These are phyloP conservation scores for Linnemannia elongata DNA, from an alignment of 192 early-diverging fungal genomes.

Conservation along the genomic window DNA sequence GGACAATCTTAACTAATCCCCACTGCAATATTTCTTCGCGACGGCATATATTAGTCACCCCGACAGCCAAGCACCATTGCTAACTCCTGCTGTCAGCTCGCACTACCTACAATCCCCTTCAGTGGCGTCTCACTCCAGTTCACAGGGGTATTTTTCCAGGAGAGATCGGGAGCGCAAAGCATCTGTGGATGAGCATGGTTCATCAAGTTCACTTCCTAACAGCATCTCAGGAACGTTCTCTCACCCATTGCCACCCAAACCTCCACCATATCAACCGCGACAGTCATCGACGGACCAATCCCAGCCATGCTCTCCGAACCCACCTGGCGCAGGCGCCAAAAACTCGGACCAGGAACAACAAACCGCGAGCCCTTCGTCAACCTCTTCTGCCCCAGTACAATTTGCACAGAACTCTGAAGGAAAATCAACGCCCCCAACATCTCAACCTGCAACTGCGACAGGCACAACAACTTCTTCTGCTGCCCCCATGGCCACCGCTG, in stretches of 20 bases:
- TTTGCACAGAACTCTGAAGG: not conserved
- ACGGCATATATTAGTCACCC: not conserved
- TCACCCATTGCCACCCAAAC: conserved; percentile 52
- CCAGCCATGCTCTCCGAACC: conserved; percentile 1
- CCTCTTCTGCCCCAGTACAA: not conserved
- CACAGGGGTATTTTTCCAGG: conserved; percentile 48
- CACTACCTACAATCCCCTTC: conserved; percentile 53
- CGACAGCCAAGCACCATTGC: conserved; percentile 25
- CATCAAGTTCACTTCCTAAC: not conserved
- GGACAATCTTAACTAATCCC: not conserved
- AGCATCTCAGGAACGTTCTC: conserved; percentile 24
- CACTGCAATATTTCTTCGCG: not conserved
- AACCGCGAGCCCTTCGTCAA: not conserved
- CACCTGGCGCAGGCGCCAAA: not conserved
- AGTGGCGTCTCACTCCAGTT: conserved; percentile 26
- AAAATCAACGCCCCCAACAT: conserved; percentile 16
- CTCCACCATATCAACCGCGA: conserved; percentile 28
- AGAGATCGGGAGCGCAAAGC: conserved; percentile 48
- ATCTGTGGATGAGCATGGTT: conserved; percentile 39
- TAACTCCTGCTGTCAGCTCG: conserved; percentile 35
- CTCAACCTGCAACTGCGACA: not conserved
- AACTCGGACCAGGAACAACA: conserved; percentile 19
- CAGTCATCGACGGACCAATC: conserved; percentile 25
- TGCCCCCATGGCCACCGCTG: not conserved
- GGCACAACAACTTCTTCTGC: not conserved